Conservation (phyloP, 2,329 filamentous ascomycete genomes). For the Rugonectria rugulosa region DNA sequence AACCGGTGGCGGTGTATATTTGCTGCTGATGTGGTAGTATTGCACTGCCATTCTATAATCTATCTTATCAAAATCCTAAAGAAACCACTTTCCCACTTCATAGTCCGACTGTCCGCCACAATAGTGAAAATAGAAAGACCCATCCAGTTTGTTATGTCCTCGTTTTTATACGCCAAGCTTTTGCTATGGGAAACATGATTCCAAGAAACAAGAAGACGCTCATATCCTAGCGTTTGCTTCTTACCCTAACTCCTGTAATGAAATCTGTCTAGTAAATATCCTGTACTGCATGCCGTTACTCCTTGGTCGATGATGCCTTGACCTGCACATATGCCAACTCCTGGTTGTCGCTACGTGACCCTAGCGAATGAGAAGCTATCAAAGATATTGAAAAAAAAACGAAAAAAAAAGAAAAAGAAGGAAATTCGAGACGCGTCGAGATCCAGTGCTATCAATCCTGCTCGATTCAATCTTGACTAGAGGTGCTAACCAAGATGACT, state of each 20-base stretch:
- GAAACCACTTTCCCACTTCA: neutral
- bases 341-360: constrained; percentile 1
- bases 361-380: too few relatives aligned
- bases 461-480: too few relatives aligned
- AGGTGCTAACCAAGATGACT: too few relatives aligned
- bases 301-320: neutral
- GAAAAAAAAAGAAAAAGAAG: neutral
- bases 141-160: constrained; percentile 4
- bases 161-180: constrained; percentile 10
- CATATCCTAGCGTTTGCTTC: constrained; percentile 3
- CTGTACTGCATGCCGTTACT: constrained; percentile 1
- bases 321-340: constrained; percentile 3
- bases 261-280: constrained; percentile 6
- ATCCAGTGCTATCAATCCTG: too few relatives aligned
- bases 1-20: constrained; percentile 14
- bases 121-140: constrained; percentile 1
- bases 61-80: constrained; percentile 3
- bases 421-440: neutral
- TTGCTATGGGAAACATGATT: constrained; percentile 8
- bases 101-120: neutral
- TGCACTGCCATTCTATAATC: constrained; percentile 6
- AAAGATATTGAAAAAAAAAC: constrained; percentile 4
- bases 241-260: constrained; percentile 6
- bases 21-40: neutral
- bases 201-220: constrained; percentile 6